Percentiles rank a stretch among this genome's conserved stretches.
These are phyloP conservation scores for Tremella mesenterica DNA, from an alignment of 768 basidiomycete genomes.

Conservation along the genomic window DNA sequence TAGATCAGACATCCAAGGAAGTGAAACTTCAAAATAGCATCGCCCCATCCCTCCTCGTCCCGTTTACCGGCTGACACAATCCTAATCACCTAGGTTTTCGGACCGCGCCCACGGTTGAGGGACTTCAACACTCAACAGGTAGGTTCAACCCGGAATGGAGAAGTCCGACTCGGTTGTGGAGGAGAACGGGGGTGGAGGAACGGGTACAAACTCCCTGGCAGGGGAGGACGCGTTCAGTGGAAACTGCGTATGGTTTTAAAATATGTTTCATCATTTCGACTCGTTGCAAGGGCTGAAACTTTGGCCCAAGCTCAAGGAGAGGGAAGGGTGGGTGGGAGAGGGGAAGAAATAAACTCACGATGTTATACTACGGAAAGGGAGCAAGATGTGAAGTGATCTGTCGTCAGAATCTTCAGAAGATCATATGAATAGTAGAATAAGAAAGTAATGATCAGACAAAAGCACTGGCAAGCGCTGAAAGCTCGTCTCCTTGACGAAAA, in stretches of 20 bases:
- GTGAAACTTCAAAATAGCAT: slow-evolving; percentile 44
- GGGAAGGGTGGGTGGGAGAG: neutral
- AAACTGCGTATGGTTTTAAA: slow-evolving; percentile 47
- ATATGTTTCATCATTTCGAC: slow-evolving; percentile 39
- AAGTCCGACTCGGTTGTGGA: slow-evolving; percentile 25
- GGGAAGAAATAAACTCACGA: slow-evolving; percentile 7
- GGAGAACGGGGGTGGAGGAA: slow-evolving; percentile 9
- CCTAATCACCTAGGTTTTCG: slow-evolving; percentile 14
- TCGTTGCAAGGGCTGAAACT: neutral
- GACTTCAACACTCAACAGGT: slow-evolving; percentile 22
- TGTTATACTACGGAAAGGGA: neutral
- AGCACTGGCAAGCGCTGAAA: slow-evolving; percentile 46
- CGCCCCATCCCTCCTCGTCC: slow-evolving; percentile 21
- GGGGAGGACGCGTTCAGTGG: slow-evolving; percentile 45
- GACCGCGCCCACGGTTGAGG: slow-evolving; percentile 18
- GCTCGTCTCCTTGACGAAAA: slow-evolving; percentile 18
- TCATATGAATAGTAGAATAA: too few species aligned
- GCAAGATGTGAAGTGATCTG: too few species aligned
- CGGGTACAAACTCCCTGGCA: slow-evolving; percentile 38
- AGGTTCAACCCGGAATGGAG: slow-evolving; percentile 37
- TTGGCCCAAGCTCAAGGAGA: neutral
- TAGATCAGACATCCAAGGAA: slow-evolving; percentile 46
- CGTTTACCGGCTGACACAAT: slow-evolving; percentile 23
- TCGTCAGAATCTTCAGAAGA: too few species aligned
- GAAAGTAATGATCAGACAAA: slow-evolving; percentile 43